Evolutionary conservation across 169 alveolate genomes (phyloP), one percentile per base, ranked within the genome.

Genomic region (Condylostoma magnum): DNA sequence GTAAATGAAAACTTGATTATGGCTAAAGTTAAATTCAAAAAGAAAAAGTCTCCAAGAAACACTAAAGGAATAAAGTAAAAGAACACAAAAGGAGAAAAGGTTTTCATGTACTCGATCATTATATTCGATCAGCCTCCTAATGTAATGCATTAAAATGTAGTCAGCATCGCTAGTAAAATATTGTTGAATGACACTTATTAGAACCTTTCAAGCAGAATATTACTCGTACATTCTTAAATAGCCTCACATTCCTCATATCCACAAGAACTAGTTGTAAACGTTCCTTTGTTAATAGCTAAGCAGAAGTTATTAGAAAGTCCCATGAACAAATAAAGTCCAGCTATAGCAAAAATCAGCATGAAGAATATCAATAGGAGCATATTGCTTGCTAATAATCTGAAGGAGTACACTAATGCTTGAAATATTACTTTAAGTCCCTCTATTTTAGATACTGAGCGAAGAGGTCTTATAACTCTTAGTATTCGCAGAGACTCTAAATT

Each of bases 341-440:
- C 94, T 1, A 87, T 87, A 20, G 91, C 85, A 72, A 87, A 87
- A 18, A 83, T 65, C 10, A 82, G 44, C 38, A 79, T 79, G 50
- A 83, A 80, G 50, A 81, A 77, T 52, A 87, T 38, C 18, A 87
- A 68, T 5, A 83, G 74, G 25, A 80, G 60, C 2, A 81, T 73
- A 5, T 86, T 68, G 53, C 76, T 84, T 43, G 77, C 74, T 44
- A 83, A 74, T 56, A 77, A 79, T 0, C 71, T 60, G 12, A 81
- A 33, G 37, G 89, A 51, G 31, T 81, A 70, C 51, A 87, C 70
- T 15, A 87, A 52, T 0, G 91, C 88, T 4, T 73, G 54, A 1
- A 87, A 76, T 58, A 83, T 69, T 46, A 77, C 76, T 76, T 71
- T 80, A 18, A 87, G 66, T 30, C 87, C 85, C 57, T 80, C 76